Percentiles rank a stretch among this genome's conserved stretches.
Evolutionary conservation across 768 basidiomycete species (phyloP).

Genomic region (Coprinopsis sp.): DNA sequence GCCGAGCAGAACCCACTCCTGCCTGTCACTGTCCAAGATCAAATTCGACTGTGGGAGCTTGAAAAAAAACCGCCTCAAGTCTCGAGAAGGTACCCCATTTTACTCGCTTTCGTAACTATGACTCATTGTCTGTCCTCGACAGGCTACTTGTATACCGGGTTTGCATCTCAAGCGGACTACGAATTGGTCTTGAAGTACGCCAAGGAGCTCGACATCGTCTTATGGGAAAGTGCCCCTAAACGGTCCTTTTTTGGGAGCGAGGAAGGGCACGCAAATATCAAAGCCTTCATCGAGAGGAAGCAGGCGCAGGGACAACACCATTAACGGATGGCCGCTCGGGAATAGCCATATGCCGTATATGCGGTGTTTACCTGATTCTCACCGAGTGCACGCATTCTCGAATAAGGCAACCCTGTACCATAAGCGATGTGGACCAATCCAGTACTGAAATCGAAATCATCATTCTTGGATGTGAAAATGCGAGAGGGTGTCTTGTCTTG

Average conservation of each 20-base stretch:
- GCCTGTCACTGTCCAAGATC: slow-evolving; percentile 97
- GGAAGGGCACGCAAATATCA: slow-evolving; percentile 75
- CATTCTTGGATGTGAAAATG: neutral
- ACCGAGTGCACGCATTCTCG: neutral
- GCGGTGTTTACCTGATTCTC: neutral
- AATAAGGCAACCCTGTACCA: neutral
- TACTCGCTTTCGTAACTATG: slow-evolving; percentile 18
- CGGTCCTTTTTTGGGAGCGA: slow-evolving; percentile 80
- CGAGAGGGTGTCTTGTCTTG: neutral
- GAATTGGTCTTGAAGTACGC: slow-evolving; percentile 85
- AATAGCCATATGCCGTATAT: slow-evolving; percentile 3
- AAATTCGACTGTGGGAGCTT: slow-evolving; percentile 95
- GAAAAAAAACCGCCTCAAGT: slow-evolving; percentile 89
- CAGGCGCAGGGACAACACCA: slow-evolving; percentile 1
- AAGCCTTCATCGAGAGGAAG: slow-evolving; percentile 71
- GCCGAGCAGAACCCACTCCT: slow-evolving; percentile 92
- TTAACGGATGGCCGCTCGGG: neutral
- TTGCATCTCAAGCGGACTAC: slow-evolving; percentile 83
- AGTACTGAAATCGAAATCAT: neutral
- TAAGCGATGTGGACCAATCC: neutral
- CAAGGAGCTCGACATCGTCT: slow-evolving; percentile 69
- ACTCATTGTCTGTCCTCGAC: slow-evolving; percentile 19
- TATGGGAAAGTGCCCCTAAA: slow-evolving; percentile 75
- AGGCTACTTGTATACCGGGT: slow-evolving; percentile 88
- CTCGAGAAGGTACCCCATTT: slow-evolving; percentile 67